phyloP scores from a whole-genome alignment of 192 early-diverging fungal genomes.

The Umbelopsis sp. region DNA sequence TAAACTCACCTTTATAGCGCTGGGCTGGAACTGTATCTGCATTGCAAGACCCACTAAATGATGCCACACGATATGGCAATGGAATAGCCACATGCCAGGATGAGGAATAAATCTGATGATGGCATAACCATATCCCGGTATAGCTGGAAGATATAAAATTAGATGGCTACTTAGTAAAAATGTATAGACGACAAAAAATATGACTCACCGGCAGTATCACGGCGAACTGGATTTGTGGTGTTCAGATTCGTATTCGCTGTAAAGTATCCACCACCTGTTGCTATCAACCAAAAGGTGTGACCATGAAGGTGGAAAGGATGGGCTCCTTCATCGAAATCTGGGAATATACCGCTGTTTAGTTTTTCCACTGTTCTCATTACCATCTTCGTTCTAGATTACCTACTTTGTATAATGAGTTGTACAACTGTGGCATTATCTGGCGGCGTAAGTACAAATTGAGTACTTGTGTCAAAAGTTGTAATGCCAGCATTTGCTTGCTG shows the following conservation, averaged over 20 bases:
- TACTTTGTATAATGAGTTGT: slow-evolving; percentile 13
- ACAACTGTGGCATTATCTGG: background rate
- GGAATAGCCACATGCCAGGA: slow-evolving; percentile 82
- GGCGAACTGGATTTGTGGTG: slow-evolving; percentile 57
- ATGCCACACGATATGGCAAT: slow-evolving; percentile 87
- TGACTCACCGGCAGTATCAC: slow-evolving; percentile 59
- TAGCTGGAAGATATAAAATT: slow-evolving; percentile 31
- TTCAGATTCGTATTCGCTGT: slow-evolving; percentile 43
- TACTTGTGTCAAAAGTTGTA: background rate
- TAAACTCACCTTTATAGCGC: background rate
- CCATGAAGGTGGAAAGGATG: slow-evolving; percentile 79
- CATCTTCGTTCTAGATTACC: background rate
- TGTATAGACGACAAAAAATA: background rate
- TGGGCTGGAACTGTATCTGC: background rate
- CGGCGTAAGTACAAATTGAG: background rate
- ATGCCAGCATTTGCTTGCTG: background rate
- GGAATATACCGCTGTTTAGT: background rate
- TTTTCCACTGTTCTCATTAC: background rate
- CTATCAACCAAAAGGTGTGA: slow-evolving; percentile 80
- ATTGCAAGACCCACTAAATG: slow-evolving; percentile 64
- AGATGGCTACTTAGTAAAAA: background rate
- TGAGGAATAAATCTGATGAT: slow-evolving; percentile 78
- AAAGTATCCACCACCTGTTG: slow-evolving; percentile 57
- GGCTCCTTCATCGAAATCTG: slow-evolving; percentile 9
- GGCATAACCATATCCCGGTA: slow-evolving; percentile 67